Base-by-base conservation (phyloP, 192 early-diverging fungal genomes). In the Pilaira anomala region DNA sequence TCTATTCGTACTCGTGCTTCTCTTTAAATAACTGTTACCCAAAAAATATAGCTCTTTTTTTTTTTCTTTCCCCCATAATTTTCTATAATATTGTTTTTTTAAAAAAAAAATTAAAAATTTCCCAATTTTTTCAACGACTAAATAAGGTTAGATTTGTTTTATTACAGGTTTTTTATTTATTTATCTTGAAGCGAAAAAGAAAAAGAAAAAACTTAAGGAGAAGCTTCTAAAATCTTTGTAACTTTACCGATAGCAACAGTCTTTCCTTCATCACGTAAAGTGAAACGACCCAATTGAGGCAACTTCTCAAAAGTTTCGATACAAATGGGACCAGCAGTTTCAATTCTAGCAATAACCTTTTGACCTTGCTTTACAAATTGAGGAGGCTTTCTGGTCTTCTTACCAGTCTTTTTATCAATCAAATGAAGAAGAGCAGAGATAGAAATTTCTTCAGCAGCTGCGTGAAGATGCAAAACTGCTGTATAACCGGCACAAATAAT, bases 181-280 rank as follows among this genome's bases (percentile, higher is more conserved):
- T 5, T 40, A 40, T 40, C 39, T 40, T 40, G 7, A 40, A 40
- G 12, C 11, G 3, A 45, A n/a, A 45, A 12, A 45, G 12, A 46
- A 14, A 46, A 14, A 46, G 16, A n/a, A 46, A 18, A 46, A 3
- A 46, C 44, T 68, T 68, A 62, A n/a, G 25, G 28, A 24, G 60
- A 53, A 48, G 30, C 21, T 8, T 67, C 66, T 21, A 88, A 64
- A 16, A 98, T 75, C 82, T 93, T 94, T 51, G 88, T 87, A 48
- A 99, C 80, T 76, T 94, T 94, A 63, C 97, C 97, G 59, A 99
- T 90, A 30, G 96, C 97, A 72, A 95, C 85, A n/a, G 93, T 95
- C 71, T 87, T 87, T 64, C 93, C 94, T 82, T 99, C 95, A 69
- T 97, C 95, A 66, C 97, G 90, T 25, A 99, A 81, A n/a, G 96